Evolutionary conservation across 1,284 basidiomycete species (phyloP).

Genomic region (Rhodotorula mucilaginosa): DNA sequence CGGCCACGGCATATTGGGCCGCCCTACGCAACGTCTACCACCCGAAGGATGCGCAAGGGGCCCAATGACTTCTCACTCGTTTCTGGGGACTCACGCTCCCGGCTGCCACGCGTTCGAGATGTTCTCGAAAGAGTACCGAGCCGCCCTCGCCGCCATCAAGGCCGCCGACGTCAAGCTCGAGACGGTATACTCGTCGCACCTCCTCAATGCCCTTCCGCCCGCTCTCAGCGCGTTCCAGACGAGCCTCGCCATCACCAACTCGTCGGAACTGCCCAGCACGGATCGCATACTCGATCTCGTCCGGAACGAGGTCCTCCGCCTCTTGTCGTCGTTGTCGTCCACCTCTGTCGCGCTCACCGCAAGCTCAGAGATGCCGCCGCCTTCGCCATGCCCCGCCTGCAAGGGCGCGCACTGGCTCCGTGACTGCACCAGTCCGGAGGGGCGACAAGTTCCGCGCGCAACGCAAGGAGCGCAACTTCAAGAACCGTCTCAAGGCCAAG

Average conservation of each 20-base stretch:
- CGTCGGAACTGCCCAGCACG: background rate
- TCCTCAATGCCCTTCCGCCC: background rate
- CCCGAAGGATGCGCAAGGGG: background rate
- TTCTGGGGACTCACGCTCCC: constrained; percentile 3
- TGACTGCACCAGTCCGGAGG: too few relatives aligned
- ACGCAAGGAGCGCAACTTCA: background rate
- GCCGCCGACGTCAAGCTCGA: background rate
- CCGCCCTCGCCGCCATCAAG: background rate
- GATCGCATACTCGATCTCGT: constrained; percentile 6
- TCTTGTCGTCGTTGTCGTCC: background rate
- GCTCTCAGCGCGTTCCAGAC: background rate
- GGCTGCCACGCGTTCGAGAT: background rate
- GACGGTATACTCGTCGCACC: background rate
- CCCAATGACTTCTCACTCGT: background rate
- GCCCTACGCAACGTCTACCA: background rate
- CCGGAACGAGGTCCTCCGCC: constrained; percentile 12
- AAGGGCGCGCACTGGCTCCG: background rate
- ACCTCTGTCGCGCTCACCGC: background rate
- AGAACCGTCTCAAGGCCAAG: too few relatives aligned
- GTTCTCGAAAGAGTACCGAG: background rate
- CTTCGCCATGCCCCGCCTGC: constrained; percentile 3
- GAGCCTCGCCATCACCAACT: background rate
- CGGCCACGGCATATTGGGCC: background rate
- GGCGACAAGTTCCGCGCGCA: too few relatives aligned
- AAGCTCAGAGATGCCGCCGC: background rate